Percentiles rank a stretch among this genome's conserved stretches.
These are phyloP conservation scores for Arachnomyces sp. DNA, from an alignment of 2,329 filamentous ascomycete genomes.

Conservation along the genomic window DNA sequence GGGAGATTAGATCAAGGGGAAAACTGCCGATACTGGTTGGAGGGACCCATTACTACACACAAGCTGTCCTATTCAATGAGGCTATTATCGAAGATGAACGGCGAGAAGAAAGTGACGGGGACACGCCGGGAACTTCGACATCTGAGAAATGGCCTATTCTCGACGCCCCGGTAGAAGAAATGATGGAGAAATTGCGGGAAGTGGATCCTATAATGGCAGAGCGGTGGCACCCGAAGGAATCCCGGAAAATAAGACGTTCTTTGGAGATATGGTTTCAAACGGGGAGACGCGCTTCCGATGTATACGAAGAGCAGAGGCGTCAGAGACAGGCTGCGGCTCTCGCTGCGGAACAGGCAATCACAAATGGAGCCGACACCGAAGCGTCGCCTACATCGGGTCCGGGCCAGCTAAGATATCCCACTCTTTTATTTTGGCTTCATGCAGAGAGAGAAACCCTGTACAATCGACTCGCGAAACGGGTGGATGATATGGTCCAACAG, in stretches of 20 bases:
- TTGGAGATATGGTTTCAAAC: constrained; percentile 84
- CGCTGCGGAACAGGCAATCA: constrained; percentile 9
- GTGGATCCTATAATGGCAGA: constrained; percentile 86
- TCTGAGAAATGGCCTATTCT: constrained; percentile 60
- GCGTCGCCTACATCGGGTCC: constrained; percentile 6
- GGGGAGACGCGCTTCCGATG: constrained; percentile 71
- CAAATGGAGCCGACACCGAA: constrained; percentile 13
- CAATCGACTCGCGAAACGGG: constrained; percentile 63
- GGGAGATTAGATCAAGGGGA: constrained; percentile 69
- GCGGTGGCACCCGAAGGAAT: constrained; percentile 89
- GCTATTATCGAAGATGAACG: constrained; percentile 44
- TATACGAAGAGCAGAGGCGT: constrained; percentile 70
- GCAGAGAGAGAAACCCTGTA: constrained; percentile 62
- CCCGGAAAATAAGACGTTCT: constrained; percentile 80
- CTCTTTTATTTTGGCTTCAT: constrained; percentile 82
- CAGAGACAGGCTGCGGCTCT: constrained; percentile 11
- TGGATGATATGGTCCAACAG: constrained; percentile 72
- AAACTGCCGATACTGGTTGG: constrained; percentile 85
- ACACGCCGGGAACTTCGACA: constrained; percentile 17
- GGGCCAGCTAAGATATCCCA: constrained; percentile 43
- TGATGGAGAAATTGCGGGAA: constrained; percentile 65
- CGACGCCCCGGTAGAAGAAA: constrained; percentile 59
- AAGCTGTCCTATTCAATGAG: constrained; percentile 76
- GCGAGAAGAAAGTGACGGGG: constrained; percentile 17
- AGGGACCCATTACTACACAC: constrained; percentile 91